Evolutionary conservation across 768 basidiomycete genomes (phyloP).

Genomic region (Xerocomellus amylosporus): DNA sequence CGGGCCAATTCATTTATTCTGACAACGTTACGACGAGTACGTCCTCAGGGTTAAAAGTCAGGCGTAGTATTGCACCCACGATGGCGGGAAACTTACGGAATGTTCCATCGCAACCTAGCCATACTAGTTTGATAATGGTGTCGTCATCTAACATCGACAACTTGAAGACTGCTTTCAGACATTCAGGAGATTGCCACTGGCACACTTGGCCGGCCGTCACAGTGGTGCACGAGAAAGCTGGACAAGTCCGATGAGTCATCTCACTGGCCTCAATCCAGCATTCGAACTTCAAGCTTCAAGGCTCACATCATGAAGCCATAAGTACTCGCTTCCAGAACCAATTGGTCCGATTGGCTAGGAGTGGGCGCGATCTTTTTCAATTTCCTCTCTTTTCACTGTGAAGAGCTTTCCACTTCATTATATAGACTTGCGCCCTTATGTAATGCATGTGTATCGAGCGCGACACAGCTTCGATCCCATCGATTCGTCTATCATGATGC

Average conservation of each 20-base stretch:
- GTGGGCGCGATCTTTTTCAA: not conserved
- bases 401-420: not conserved
- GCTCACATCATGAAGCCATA: too few relatives aligned
- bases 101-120: not conserved
- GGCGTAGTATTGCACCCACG: not conserved
- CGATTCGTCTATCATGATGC: too few relatives aligned
- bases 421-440: too few relatives aligned
- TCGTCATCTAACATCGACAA: not conserved
- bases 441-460: too few relatives aligned
- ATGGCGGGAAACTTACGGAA: constrained; percentile 14
- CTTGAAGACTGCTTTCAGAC: too few relatives aligned
- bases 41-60: constrained; percentile 20
- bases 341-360: not conserved
- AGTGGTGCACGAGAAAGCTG: too few relatives aligned
- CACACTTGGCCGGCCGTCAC: not conserved
- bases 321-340: not conserved
- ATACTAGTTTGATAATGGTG: not conserved
- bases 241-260: not conserved
- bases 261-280: not conserved
- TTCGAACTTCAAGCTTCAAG: too few relatives aligned
- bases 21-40: constrained; percentile 15
- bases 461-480: too few relatives aligned
- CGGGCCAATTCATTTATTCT: constrained; percentile 12
- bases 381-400: too few relatives aligned
- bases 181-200: not conserved